Percentiles rank a stretch among this genome's conserved stretches.
phyloP scores from a whole-genome alignment of 2,329 filamentous ascomycete genomes.

The Beauveria scarabaeidicola region DNA sequence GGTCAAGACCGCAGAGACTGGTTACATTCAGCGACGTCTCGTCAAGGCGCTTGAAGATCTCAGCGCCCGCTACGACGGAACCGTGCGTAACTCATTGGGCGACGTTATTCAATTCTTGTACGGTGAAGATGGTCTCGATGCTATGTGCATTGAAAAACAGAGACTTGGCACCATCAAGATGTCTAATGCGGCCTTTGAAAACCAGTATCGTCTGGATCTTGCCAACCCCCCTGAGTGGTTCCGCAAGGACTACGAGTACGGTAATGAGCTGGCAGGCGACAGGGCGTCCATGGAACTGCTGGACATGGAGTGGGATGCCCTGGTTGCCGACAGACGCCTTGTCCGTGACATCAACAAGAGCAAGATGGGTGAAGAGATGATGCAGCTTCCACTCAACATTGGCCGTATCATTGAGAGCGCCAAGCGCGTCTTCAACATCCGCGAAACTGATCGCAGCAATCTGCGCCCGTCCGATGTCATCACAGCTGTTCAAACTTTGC shows the following conservation, averaged over 20 bases:
- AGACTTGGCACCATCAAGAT: conserved; percentile 77
- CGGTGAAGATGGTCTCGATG: conserved; percentile 93
- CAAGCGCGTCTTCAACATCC: conserved; percentile 83
- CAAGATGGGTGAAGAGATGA: conserved; percentile 70
- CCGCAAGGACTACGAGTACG: conserved; percentile 55
- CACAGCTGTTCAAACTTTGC: conserved; percentile 63
- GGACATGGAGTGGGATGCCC: conserved; percentile 78
- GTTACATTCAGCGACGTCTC: conserved; percentile 96
- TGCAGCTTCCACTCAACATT: conserved; percentile 90
- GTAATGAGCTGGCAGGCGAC: conserved; percentile 78
- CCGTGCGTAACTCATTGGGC: conserved; percentile 90
- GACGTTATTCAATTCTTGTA: conserved; percentile 97
- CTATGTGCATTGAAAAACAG: conserved; percentile 88
- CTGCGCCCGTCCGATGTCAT: conserved; percentile 83
- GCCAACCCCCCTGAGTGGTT: conserved; percentile 52
- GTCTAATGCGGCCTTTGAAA: conserved; percentile 68
- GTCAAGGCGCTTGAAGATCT: conserved; percentile 98
- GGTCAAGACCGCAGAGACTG: conserved; percentile 98
- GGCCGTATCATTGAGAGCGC: conserved; percentile 84
- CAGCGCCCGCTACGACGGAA: conserved; percentile 95
- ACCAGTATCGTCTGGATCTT: conserved; percentile 76
- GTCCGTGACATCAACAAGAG: conserved; percentile 60
- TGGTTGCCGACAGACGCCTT: conserved; percentile 64
- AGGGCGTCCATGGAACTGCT: conserved; percentile 78
- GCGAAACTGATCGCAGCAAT: conserved; percentile 77